These are phyloP conservation scores for Biscogniauxia marginata DNA, from an alignment of 2,329 filamentous ascomycete species.

Conservation along the genomic window DNA sequence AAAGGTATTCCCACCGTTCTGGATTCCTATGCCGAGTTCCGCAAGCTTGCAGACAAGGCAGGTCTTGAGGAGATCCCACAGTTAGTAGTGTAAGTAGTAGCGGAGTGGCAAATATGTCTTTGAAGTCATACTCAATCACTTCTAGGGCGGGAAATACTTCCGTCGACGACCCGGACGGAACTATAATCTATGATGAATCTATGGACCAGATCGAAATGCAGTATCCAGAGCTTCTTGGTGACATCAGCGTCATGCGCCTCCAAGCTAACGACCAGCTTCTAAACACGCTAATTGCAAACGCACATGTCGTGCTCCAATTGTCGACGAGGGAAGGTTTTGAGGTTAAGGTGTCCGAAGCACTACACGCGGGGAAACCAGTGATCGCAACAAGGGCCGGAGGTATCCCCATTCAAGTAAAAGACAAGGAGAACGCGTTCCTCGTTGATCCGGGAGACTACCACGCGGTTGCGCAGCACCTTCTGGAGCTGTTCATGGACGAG, in stretches of 20 bases:
- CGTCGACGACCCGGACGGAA: constrained; percentile 77
- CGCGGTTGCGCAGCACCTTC: constrained; percentile 65
- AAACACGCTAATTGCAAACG: constrained; percentile 71
- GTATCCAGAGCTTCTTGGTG: constrained; percentile 60
- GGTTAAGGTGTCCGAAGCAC: constrained; percentile 80
- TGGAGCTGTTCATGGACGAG: constrained; percentile 64
- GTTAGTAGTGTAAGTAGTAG: constrained; percentile 59
- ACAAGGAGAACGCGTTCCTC: constrained; percentile 70
- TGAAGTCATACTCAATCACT: neutral
- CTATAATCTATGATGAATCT: constrained; percentile 68
- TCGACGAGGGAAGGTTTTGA: constrained; percentile 83
- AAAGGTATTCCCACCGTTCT: constrained; percentile 80
- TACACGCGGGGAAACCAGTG: constrained; percentile 76
- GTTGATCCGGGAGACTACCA: constrained; percentile 70
- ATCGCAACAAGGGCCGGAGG: constrained; percentile 76
- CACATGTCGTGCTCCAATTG: constrained; percentile 73
- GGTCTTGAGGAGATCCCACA: constrained; percentile 59
- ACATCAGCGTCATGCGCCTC: constrained; percentile 74
- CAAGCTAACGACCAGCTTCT: constrained; percentile 77
- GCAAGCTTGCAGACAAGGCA: constrained; percentile 56
- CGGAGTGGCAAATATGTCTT: neutral
- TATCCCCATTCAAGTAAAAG: constrained; percentile 74
- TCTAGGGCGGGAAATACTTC: constrained; percentile 68
- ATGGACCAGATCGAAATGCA: constrained; percentile 63
- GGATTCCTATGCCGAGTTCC: constrained; percentile 72